Evolutionary conservation across 805 yeast species (phyloP), one percentile per base, ranked within the genome.

Genomic region (Hanseniaspora singularis): DNA sequence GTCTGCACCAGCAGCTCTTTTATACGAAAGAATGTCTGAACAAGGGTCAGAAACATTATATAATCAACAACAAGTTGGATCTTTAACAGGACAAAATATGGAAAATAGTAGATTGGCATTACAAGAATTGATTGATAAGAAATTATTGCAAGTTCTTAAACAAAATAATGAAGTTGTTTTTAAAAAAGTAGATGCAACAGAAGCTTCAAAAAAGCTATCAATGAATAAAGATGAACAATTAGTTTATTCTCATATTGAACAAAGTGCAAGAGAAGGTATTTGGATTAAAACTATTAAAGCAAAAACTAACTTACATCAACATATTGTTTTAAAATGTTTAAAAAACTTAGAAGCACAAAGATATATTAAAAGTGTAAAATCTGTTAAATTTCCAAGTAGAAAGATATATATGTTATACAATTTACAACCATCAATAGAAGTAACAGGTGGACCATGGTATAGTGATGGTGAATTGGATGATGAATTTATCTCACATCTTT

Each of bases 381-480:
- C 85, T 20, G 97, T 92, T 27, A 89, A 84, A 58, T 79, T 75
- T 62, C 96, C 97, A 12, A 89, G 96, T 1, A 73, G 98, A 53
- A 92, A 92, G 58, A 89, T 92, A 28, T 94, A 89, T 64, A 92
- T 92, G 97, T 70, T 92, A 46, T 89, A 88, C 60, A 79, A 85
- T 58, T 67, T 92, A 53, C 95, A 87, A 60, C 98, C 98, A 4
- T 81, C 94, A 3, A 79, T 85, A 27, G 97, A 89, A 54, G 92
- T 92, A 32, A 92, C 97, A 0, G 98, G 98, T 53, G 98, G 98
- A 4, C 97, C 97, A 3, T 92, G 98, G 98, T 92, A 88, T 60
- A 87, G 96, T 0, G 98, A 92, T 60, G 78, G 88, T 30, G 97
- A 92, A 63, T 70, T 92, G 49, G 98, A 92, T 60, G 78, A 86